Conservation (phyloP, 257 asterid species). For the Capsicum rhomboideum region DNA sequence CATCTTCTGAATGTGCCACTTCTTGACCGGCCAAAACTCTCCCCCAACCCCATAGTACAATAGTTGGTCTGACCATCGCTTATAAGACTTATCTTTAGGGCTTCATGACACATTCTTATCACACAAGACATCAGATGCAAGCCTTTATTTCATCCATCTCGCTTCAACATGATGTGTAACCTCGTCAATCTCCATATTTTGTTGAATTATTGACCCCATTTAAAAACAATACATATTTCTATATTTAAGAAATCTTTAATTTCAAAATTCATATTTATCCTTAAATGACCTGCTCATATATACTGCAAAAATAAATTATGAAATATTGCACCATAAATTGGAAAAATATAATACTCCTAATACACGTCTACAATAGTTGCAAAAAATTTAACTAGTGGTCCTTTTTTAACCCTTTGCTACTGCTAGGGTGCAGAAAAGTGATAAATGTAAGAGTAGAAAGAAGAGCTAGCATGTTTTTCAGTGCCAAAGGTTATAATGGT, state of each 20-base stretch:
- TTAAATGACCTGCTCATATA: not conserved
- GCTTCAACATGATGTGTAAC: not conserved
- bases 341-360: no score
- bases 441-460: slow-evolving; percentile 4
- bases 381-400: not conserved
- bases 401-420: slow-evolving; percentile 16
- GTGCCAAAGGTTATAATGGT: slow-evolving; percentile 74
- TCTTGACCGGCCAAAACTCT: no score
- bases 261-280: not conserved
- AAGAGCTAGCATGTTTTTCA: slow-evolving; percentile 66
- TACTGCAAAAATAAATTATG: not conserved
- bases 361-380: no score
- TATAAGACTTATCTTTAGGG: no score
- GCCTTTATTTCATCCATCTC: no score
- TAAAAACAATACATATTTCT: not conserved
- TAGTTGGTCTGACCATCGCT: no score
- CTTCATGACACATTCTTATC: no score
- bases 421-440: slow-evolving; percentile 34
- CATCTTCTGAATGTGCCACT: no score
- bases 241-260: not conserved
- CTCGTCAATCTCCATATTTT: not conserved
- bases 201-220: not conserved
- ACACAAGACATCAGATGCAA: no score
- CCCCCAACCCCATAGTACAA: no score
- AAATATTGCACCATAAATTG: not conserved